A percentile compares a stretch with the other conserved stretches of the same genome.
These are phyloP conservation scores for Pachysolen tannophilus DNA, from an alignment of 805 yeast genomes.

Conservation along the genomic window DNA sequence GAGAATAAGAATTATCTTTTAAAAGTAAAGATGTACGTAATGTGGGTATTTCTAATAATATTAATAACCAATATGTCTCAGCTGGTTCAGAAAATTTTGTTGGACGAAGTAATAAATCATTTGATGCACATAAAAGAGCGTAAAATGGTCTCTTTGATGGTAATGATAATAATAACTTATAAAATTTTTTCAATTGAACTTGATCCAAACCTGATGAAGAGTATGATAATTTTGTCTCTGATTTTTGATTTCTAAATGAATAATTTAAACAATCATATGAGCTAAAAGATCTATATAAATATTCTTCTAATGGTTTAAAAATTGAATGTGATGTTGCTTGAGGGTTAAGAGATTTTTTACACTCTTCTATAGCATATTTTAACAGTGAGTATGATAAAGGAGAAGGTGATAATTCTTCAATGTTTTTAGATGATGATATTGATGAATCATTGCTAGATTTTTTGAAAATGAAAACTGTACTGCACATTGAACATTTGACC, in stretches of 20 bases:
- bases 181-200: constrained; percentile 37
- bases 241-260: constrained; percentile 37
- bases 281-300: constrained; percentile 40
- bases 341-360: constrained; percentile 1
- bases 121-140: constrained; percentile 43
- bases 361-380: constrained; percentile 11
- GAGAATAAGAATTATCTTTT: constrained; percentile 18
- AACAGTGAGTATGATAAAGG: no score
- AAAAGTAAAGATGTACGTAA: constrained; percentile 38
- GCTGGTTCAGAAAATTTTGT: constrained; percentile 30
- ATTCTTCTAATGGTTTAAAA: constrained; percentile 43
- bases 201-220: constrained; percentile 45
- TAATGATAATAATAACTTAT: constrained; percentile 34
- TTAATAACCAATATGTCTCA: constrained; percentile 50
- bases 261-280: constrained; percentile 37
- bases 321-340: constrained; percentile 13
- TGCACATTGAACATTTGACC: constrained; percentile 58
- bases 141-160: constrained; percentile 58
- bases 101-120: constrained; percentile 41
- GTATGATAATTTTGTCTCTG: constrained; percentile 16
- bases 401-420: no score
- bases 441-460: constrained; percentile 17
- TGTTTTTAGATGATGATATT: no score
- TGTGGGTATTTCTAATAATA: constrained; percentile 63
- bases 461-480: constrained; percentile 29